Percentiles rank a stretch among this genome's conserved stretches.
Conservation (phyloP, 2,329 filamentous ascomycete genomes). For the Kalaharituber pfeilii region DNA sequence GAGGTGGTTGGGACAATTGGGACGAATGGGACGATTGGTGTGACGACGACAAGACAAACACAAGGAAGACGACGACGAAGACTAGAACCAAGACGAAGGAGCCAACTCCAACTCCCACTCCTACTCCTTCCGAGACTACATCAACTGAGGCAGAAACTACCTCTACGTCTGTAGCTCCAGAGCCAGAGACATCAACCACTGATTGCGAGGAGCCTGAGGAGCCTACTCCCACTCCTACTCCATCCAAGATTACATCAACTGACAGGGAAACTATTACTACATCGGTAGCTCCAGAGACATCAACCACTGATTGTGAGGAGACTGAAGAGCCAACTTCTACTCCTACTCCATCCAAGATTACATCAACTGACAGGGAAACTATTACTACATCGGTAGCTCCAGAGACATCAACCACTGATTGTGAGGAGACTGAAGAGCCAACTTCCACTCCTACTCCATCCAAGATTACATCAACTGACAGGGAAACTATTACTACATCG, state of each 20-base stretch:
- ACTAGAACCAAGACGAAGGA: not conserved
- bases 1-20: no score
- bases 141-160: not conserved
- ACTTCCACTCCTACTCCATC: not conserved
- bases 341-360: not conserved
- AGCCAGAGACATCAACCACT: not conserved
- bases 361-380: not conserved
- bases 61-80: not conserved
- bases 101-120: slow-evolving; percentile 1
- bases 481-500: no score
- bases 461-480: no score
- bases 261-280: not conserved
- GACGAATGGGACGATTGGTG: not conserved
- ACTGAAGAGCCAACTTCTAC: not conserved
- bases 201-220: not conserved
- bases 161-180: not conserved
- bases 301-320: not conserved
- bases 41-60: not conserved
- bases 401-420: not conserved
- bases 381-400: not conserved
- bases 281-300: not conserved
- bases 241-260: not conserved
- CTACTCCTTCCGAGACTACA: slow-evolving; percentile 4
- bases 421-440: not conserved
- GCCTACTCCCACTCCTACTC: not conserved